Evolutionary conservation across 148 eudicot species (phyloP), one percentile per base, ranked within the genome.

Genomic region (Persicaria maculosa): DNA sequence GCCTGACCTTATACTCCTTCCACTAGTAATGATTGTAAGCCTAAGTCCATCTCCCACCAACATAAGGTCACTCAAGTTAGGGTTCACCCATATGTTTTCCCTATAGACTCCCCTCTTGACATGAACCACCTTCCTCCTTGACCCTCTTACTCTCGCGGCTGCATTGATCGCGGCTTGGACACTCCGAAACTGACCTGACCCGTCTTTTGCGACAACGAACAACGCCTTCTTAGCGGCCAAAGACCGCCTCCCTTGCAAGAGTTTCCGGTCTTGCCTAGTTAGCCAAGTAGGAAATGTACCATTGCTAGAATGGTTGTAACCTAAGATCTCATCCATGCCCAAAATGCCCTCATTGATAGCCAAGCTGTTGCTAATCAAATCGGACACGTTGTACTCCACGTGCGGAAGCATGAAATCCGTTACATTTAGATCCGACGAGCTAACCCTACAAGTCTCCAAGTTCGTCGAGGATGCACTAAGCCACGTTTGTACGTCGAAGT

Each of bases 161-260:
- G 79, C 82, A 12, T 22, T 69, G 16, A 86, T 19, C 1, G 87
- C 89, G 10, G 68, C 84, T 2, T 14, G 57, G 2, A 87, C 72
- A 2, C 83, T 86, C 54, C 78, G 74, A 52, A 69, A 83, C 47
- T 84, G 43, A 3, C 93, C 93, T 0, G 90, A 89, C 0, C 90
- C 87, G 40, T 89, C 90, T 67, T 82, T 72, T 14, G 90, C 90
- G 64, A 89, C 93, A 70, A 87, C 90, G 0, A 86, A 52, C 62
- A 81, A 77, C 0, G 77, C 86, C 17, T 36, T 50, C 44, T 17
- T 3, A 0, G 47, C 68, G 0, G 50, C 73, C n/a, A 40, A 16
- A 1, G 79, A 31, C 0, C 40, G 5, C 0, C 79, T 55, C 0
- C 76, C n/a, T 76, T 81, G 81, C 73, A 86, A 73, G 6, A 88